Conservation (phyloP, 1,284 basidiomycete species). For the Nidula niveotomentosa region DNA sequence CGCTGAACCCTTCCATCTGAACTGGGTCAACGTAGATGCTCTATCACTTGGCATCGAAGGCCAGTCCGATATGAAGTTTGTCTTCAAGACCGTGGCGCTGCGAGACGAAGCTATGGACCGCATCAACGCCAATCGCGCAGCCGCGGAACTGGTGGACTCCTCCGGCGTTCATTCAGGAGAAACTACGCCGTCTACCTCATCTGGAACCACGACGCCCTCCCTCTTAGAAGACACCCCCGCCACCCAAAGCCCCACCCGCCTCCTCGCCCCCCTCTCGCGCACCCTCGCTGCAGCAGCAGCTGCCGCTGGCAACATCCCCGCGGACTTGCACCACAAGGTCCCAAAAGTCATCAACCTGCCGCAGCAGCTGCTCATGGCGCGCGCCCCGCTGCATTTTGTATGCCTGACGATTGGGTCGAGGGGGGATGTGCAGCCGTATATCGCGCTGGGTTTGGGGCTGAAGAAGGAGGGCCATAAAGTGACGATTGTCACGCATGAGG, state of each 20-base stretch:
- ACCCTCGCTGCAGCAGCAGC: slow-evolving; percentile 25
- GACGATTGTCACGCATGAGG: slow-evolving; percentile 86
- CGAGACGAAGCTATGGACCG: slow-evolving; percentile 46
- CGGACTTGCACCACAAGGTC: slow-evolving; percentile 21
- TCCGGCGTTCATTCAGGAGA: background rate
- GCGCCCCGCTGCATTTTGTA: slow-evolving; percentile 71
- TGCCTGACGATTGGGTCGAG: slow-evolving; percentile 92
- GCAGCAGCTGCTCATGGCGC: slow-evolving; percentile 24
- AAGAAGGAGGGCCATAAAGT: slow-evolving; percentile 82
- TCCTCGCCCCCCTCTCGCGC: slow-evolving; percentile 40
- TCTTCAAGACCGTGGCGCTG: slow-evolving; percentile 41
- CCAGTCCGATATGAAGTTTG: slow-evolving; percentile 47
- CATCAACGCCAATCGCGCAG: slow-evolving; percentile 21
- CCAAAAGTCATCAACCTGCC: slow-evolving; percentile 54
- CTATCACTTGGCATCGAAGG: slow-evolving; percentile 50
- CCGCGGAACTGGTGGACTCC: background rate
- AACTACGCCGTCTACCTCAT: background rate
- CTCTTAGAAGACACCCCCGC: slow-evolving; percentile 4
- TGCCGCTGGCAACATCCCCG: slow-evolving; percentile 18
- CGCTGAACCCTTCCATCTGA: slow-evolving; percentile 31
- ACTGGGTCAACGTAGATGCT: slow-evolving; percentile 39
- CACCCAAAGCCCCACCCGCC: slow-evolving; percentile 26
- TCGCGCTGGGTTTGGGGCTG: slow-evolving; percentile 86
- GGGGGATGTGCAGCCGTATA: slow-evolving; percentile 90
- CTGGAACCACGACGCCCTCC: no score